Base-by-base conservation (phyloP, 192 early-diverging fungal species). In the Pilaira anomala region DNA sequence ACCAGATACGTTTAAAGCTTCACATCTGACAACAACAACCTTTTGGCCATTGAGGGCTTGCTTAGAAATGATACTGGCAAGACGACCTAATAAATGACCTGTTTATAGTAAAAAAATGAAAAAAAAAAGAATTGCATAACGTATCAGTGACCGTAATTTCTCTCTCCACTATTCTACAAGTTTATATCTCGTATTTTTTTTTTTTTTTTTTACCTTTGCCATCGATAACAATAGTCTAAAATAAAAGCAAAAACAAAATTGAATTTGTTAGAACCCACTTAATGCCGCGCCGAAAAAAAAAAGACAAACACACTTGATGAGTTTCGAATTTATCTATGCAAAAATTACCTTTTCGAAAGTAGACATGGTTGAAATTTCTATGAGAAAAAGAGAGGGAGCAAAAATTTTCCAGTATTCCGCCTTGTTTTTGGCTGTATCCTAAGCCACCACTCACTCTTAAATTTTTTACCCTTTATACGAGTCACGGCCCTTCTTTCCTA, bases 1-100 rank as follows among this genome's bases (percentile, higher is more conserved):
- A 69, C 97, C 97, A 68, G 93, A 88, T 62, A 99, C 92, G 82
- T 98, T 97, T 80, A 99, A 85, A 77, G 96, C 96, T 85, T 99
- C 97, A 80, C 93, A 93, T 74, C 97, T 94, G 68, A 99, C 96
- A 74, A 99, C 80, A 69, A 94, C 93, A 69, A 99, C 87, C 82
- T 87, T 90, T 87, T 99, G 95, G 72, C 97, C 97, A 81, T 90
- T 91, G 67, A 99, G 90, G 67, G 91, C 80, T 87, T 98, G 91
- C 90, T 99, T 98, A 79, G 97, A 93, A 69, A 98, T 89, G 73
- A 93, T 95, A 63, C 96, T 90, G 71, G 97, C 91, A 65, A 99
- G 87, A 70, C 97, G 95, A 80, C 97, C 96, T 71, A 98, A 80
- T 63, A 98, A 84, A 85, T 98, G 97, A 74, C 91, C 33, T 36